These are phyloP conservation scores for Ephemerocybe angulata DNA, from an alignment of 768 basidiomycete species.

Conservation along the genomic window DNA sequence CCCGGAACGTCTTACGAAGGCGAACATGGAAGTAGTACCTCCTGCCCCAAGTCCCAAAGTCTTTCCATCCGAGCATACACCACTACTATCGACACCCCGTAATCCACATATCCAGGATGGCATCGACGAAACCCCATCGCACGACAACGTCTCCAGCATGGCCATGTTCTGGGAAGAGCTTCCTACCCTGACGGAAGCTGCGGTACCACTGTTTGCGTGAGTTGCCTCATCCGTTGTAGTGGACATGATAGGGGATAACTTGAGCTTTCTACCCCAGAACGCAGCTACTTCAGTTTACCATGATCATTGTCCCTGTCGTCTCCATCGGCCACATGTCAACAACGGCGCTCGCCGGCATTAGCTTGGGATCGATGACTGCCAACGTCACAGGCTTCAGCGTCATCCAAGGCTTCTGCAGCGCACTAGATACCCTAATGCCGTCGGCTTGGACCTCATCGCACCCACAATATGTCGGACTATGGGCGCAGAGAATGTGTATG, in stretches of 20 bases:
- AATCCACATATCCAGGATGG: conserved; percentile 55
- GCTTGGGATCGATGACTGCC: conserved; percentile 70
- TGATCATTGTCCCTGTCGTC: conserved; percentile 79
- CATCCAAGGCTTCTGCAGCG: conserved; percentile 75
- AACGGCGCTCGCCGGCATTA: conserved; percentile 80
- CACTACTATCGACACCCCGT: conserved; percentile 47
- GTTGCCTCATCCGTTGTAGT: conserved; percentile 22
- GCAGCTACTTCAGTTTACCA: conserved; percentile 82
- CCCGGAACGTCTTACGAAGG: too few relatives aligned
- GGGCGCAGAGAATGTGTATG: conserved; percentile 86
- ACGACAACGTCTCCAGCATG: conserved; percentile 27
- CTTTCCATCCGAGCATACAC: conserved; percentile 51
- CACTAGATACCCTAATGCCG: conserved; percentile 93
- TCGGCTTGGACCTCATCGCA: conserved; percentile 90
- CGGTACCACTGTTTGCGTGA: conserved; percentile 70
- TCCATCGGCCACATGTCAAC: conserved; percentile 91
- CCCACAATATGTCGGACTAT: conserved; percentile 82
- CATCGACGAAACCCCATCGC: conserved; percentile 30
- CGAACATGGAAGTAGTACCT: too few relatives aligned
- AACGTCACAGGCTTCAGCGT: conserved; percentile 75
- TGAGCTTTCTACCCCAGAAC: conserved; percentile 43
- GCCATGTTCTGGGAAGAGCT: conserved; percentile 56
- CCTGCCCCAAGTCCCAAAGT: too few relatives aligned
- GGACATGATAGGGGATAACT: background rate
- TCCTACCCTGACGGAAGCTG: conserved; percentile 54